These are phyloP conservation scores for Ophiocordyceps camponoti-leonardi DNA, from an alignment of 2,329 filamentous ascomycete genomes.

Conservation along the genomic window DNA sequence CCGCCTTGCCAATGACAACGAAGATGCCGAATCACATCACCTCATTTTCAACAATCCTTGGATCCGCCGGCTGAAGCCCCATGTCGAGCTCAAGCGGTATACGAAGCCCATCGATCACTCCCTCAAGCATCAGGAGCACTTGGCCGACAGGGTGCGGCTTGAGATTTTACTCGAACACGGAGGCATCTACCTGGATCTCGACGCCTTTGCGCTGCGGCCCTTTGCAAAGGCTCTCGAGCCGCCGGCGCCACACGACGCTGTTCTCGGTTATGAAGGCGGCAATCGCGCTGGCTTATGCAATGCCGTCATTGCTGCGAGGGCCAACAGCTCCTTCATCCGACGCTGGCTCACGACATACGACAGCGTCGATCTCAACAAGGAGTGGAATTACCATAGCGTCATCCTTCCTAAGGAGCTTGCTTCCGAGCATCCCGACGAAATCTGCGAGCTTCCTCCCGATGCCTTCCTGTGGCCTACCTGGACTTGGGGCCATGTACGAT, in stretches of 20 bases:
- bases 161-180: conserved; percentile 4
- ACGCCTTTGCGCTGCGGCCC: conserved; percentile 3
- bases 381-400: conserved; percentile 2
- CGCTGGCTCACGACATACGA: conserved; percentile 3
- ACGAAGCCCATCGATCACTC: background rate
- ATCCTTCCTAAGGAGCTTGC: conserved; percentile 3
- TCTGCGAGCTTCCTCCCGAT: conserved; percentile 4
- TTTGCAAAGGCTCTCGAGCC: conserved; percentile 2
- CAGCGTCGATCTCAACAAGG: background rate
- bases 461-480: conserved; percentile 6
- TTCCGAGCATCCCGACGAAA: background rate
- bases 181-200: conserved; percentile 4
- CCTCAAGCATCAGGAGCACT: background rate
- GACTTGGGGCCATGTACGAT: conserved; percentile 4
- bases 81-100: conserved; percentile 3
- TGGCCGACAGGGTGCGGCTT: conserved; percentile 3
- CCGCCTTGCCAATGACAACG: background rate
- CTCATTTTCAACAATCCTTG: conserved; percentile 2
- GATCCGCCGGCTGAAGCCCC: conserved; percentile 2
- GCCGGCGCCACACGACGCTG: conserved; percentile 1
- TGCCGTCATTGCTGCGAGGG: conserved; percentile 4
- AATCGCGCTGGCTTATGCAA: conserved; percentile 4
- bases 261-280: conserved; percentile 5
- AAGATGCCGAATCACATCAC: background rate
- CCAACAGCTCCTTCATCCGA: conserved; percentile 4